A percentile compares a stretch with the other conserved stretches of the same genome.
Evolutionary conservation across 1,139 yeast genomes (phyloP).

Genomic region (Geotrichum cucujoidarum): DNA sequence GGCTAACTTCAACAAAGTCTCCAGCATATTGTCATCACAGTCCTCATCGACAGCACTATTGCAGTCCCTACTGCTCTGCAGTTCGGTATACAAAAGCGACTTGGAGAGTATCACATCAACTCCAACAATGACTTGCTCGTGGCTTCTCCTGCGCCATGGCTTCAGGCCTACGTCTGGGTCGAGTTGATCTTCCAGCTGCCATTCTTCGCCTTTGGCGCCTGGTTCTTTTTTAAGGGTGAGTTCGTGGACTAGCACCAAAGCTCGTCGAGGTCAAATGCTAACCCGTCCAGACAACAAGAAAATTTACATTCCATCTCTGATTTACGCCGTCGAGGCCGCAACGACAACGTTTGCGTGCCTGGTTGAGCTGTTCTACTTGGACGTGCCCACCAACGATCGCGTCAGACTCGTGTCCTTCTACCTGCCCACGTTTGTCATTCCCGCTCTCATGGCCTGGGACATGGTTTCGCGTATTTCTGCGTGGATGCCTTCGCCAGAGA

Average conservation of each 20-base stretch:
- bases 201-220: constrained; percentile 51
- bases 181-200: constrained; percentile 79
- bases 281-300: constrained; percentile 25
- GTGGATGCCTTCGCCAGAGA: constrained; percentile 16
- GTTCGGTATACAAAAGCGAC: constrained; percentile 43
- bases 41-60: constrained; percentile 67
- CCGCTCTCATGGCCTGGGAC: constrained; percentile 53
- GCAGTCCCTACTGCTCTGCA: constrained; percentile 55
- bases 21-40: constrained; percentile 69
- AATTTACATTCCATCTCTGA: constrained; percentile 49
- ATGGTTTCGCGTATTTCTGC: constrained; percentile 30
- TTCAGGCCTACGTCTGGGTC: constrained; percentile 60
- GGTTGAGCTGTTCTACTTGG: constrained; percentile 30
- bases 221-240: constrained; percentile 28
- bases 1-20: constrained; percentile 25
- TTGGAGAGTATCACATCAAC: constrained; percentile 55
- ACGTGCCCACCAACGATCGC: constrained; percentile 27
- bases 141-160: constrained; percentile 58
- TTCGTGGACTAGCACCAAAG: neutral
- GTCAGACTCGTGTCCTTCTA: constrained; percentile 27
- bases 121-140: constrained; percentile 69
- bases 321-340: constrained; percentile 74
- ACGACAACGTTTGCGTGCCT: constrained; percentile 66
- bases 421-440: constrained; percentile 61
- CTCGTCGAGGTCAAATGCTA: neutral